A percentile compares a stretch with the other conserved stretches of the same genome.
Conservation (phyloP, 768 basidiomycete species). For the Suillus americanus region DNA sequence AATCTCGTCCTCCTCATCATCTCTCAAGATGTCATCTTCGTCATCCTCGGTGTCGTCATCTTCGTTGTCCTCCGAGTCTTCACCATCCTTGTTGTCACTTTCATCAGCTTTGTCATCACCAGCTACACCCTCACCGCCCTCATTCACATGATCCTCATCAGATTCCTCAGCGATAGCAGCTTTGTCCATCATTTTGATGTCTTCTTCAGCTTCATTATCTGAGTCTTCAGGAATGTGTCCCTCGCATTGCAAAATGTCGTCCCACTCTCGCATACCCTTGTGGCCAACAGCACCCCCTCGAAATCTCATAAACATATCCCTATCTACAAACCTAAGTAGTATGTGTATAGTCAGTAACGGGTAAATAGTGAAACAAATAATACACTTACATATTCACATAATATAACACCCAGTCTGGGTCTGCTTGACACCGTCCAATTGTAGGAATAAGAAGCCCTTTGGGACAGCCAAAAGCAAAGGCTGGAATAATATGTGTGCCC, state of each 20-base stretch:
- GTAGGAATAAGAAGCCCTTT: conserved; percentile 8
- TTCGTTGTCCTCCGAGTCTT: no score
- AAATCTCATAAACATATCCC: conserved; percentile 31
- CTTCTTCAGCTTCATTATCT: neutral
- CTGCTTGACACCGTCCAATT: conserved; percentile 4
- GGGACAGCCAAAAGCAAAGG: conserved; percentile 26
- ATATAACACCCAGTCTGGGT: conserved; percentile 29
- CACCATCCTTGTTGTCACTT: no score
- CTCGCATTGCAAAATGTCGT: neutral
- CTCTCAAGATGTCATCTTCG: no score
- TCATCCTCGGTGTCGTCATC: no score
- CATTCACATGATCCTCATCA: no score
- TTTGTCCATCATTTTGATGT: no score
- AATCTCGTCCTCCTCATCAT: no score
- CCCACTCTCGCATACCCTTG: conserved; percentile 14
- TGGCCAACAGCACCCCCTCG: conserved; percentile 33
- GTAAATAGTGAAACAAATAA: neutral
- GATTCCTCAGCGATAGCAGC: no score
- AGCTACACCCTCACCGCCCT: no score
- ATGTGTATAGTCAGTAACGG: neutral
- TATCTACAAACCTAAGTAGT: conserved; percentile 35
- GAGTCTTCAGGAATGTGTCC: neutral
- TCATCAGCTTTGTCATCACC: no score
- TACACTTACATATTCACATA: conserved; percentile 34
- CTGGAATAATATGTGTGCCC: conserved; percentile 43